phyloP scores from a whole-genome alignment of 2,329 filamentous ascomycete genomes.

The Cladophialophora exuberans region DNA sequence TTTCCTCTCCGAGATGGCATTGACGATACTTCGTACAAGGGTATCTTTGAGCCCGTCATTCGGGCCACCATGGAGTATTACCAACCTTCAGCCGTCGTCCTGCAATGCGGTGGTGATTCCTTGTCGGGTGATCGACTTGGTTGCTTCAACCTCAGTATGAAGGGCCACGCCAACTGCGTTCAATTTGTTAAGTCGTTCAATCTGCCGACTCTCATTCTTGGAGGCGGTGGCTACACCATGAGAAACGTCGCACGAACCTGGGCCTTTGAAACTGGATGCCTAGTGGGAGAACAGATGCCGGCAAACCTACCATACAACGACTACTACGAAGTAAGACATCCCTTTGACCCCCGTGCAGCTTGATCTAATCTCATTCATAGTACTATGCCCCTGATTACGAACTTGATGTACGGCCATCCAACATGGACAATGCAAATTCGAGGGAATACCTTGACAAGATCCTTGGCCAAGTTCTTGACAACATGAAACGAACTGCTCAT shows the following conservation, averaged over 20 bases:
- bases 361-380: slow-evolving; percentile 41
- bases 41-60: slow-evolving; percentile 70
- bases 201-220: slow-evolving; percentile 66
- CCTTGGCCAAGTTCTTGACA: slow-evolving; percentile 66
- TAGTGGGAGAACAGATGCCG: slow-evolving; percentile 81
- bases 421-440: slow-evolving; percentile 74
- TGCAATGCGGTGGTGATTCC: slow-evolving; percentile 71
- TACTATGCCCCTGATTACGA: slow-evolving; percentile 73
- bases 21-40: slow-evolving; percentile 68
- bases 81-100: slow-evolving; percentile 67
- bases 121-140: slow-evolving; percentile 68
- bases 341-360: not conserved
- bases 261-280: slow-evolving; percentile 72
- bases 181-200: slow-evolving; percentile 70
- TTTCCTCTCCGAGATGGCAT: slow-evolving; percentile 72
- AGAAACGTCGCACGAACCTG: slow-evolving; percentile 65
- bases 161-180: slow-evolving; percentile 71
- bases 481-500: slow-evolving; percentile 65
- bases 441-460: slow-evolving; percentile 71
- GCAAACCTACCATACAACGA: slow-evolving; percentile 91
- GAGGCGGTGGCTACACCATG: slow-evolving; percentile 72
- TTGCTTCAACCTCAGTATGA: slow-evolving; percentile 73
- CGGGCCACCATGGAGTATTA: slow-evolving; percentile 71
- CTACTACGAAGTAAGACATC: slow-evolving; percentile 71
- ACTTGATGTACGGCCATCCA: slow-evolving; percentile 69